Base-by-base conservation (phyloP, 192 early-diverging fungal species). In the Allomyces macrogynus region DNA sequence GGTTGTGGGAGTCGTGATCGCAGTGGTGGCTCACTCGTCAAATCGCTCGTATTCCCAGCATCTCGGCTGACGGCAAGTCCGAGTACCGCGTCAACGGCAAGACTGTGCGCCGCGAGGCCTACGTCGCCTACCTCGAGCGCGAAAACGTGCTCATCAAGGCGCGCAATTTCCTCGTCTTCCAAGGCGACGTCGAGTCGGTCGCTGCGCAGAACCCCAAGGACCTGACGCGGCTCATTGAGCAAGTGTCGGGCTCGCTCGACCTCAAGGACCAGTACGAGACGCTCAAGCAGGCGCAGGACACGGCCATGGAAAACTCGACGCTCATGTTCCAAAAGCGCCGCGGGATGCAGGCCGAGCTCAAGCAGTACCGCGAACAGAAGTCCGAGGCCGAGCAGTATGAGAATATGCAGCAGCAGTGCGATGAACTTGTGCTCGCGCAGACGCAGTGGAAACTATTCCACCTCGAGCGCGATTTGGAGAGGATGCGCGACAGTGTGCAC, bases 91-190 rank as follows among this genome's bases (percentile, higher is more conserved):
- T 96, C 69, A 89, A 93, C 74, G 79, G 80, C 23, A 84, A 79
- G 43, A 70, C 67, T 0, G 89, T 94, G 10, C 72, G 80, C 5
- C 89, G 82, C 74, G 72, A 76, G 4, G 72, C 79, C n/a, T 99
- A 99, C 77, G 87, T 84, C 69, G 69, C 75, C 24, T 68, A 76
- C 0, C 75, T 99, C 23, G 91, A 93, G 70, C 69, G 80, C 60
- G 83, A 95, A 73, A 91, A 93, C 65, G 95, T 99, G 63, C 75
- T 97, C 20, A 86, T 96, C 66, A 95, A 91, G 68, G 93, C 94
- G 1, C 80, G 86, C 43, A 99, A 99, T 75, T 99, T 99, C 78
- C 78, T 99, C 61, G 96, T 99, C 4, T 97, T 99, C 70, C 93
- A 97, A 80, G 94, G 94, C 61, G 94, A 99, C 76, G 89, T 99